A percentile compares a stretch with the other conserved stretches of the same genome.
Evolutionary conservation across 805 yeast species (phyloP).

Genomic region (Lachancea mirantina): DNA sequence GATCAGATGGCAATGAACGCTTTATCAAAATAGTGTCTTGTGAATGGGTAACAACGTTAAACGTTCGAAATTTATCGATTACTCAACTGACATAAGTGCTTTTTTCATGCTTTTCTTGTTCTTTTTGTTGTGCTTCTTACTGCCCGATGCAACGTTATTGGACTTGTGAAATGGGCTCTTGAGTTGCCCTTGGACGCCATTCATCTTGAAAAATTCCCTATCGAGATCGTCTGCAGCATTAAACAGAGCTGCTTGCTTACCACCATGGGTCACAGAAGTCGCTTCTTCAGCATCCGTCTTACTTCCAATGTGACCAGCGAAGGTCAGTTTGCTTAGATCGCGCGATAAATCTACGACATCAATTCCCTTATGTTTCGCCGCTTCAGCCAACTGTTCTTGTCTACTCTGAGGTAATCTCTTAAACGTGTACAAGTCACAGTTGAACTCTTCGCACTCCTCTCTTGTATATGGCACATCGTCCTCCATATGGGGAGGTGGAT

Average conservation of each 20-base stretch:
- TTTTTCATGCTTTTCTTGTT: slow-evolving; percentile 59
- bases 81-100: slow-evolving; percentile 21
- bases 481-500: slow-evolving; percentile 75
- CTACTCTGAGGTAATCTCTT: slow-evolving; percentile 63
- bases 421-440: slow-evolving; percentile 64
- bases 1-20: no score
- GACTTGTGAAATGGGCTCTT: slow-evolving; percentile 67
- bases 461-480: slow-evolving; percentile 46
- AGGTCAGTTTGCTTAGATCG: slow-evolving; percentile 67
- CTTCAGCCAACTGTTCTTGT: slow-evolving; percentile 59
- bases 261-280: slow-evolving; percentile 61
- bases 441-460: slow-evolving; percentile 58
- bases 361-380: slow-evolving; percentile 52
- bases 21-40: no score
- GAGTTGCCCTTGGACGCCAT: slow-evolving; percentile 53
- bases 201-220: slow-evolving; percentile 73
- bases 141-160: slow-evolving; percentile 25
- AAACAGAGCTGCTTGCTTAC: slow-evolving; percentile 70
- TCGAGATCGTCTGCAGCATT: slow-evolving; percentile 81
- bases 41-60: no score
- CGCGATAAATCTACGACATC: slow-evolving; percentile 56
- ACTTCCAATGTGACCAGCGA: slow-evolving; percentile 66
- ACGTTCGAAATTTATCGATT: no score
- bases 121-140: slow-evolving; percentile 66
- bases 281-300: slow-evolving; percentile 38